These are phyloP conservation scores for Protomyces arabidopsidicola DNA, from an alignment of 1,139 yeast species.

Conservation along the genomic window DNA sequence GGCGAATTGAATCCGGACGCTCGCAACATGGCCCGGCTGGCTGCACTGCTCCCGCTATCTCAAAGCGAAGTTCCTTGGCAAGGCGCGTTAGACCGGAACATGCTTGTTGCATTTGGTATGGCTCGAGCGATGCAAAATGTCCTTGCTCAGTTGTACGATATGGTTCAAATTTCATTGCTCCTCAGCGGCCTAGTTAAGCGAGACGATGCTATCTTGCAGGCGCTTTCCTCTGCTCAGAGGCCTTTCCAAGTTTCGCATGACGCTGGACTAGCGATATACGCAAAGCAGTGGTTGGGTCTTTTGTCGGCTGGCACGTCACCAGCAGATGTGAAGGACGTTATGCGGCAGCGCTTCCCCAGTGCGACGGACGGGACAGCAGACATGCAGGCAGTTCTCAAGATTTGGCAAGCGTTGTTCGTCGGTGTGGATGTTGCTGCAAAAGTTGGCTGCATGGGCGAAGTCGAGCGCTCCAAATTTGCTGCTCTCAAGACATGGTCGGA, in stretches of 20 bases:
- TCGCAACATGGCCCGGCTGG: slow-evolving; percentile 54
- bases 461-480: slow-evolving; percentile 41
- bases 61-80: slow-evolving; percentile 57
- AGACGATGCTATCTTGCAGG: slow-evolving; percentile 49
- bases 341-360: slow-evolving; percentile 37
- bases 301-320: slow-evolving; percentile 32
- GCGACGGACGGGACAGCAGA: slow-evolving; percentile 43
- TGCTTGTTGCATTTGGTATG: slow-evolving; percentile 64
- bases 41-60: slow-evolving; percentile 52
- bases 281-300: slow-evolving; percentile 42
- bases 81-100: slow-evolving; percentile 64
- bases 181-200: slow-evolving; percentile 52
- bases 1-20: slow-evolving; percentile 38
- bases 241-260: slow-evolving; percentile 57
- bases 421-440: slow-evolving; percentile 41
- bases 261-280: slow-evolving; percentile 43
- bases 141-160: slow-evolving; percentile 55
- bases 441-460: slow-evolving; percentile 41
- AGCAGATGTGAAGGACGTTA: slow-evolving; percentile 12
- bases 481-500: not conserved
- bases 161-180: slow-evolving; percentile 50
- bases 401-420: slow-evolving; percentile 41
- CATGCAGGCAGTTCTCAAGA: slow-evolving; percentile 45
- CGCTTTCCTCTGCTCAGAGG: slow-evolving; percentile 52
- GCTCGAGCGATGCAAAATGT: slow-evolving; percentile 52